phyloP scores from a whole-genome alignment of 495 filamentous ascomycete genomes.

The Xylona heveae region DNA sequence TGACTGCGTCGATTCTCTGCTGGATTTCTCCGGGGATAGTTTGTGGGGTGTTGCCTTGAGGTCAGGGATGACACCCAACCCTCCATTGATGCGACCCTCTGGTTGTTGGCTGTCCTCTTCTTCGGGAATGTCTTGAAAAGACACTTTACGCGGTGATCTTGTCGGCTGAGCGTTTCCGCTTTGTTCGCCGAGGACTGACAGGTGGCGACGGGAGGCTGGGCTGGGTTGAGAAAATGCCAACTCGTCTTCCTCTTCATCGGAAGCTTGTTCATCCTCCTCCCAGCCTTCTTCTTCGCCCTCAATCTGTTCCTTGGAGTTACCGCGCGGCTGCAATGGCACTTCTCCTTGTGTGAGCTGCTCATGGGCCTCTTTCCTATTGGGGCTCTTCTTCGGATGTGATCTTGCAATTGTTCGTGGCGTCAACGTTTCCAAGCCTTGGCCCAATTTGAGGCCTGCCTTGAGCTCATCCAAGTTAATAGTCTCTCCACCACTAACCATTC shows the following conservation, averaged over 20 bases:
- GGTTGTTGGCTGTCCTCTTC: constrained; percentile 1
- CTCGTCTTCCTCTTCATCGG: not conserved
- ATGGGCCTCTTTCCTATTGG: not conserved
- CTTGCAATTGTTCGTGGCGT: constrained; percentile 8
- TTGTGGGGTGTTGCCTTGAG: too few species aligned
- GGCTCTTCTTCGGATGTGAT: not conserved
- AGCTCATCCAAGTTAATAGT: constrained; percentile 70
- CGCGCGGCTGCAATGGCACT: not conserved
- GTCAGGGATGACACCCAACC: not conserved
- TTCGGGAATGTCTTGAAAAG: not conserved
- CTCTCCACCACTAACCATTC: constrained; percentile 58
- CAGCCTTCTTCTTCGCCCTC: not conserved
- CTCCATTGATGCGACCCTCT: not conserved
- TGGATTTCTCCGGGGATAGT: not conserved
- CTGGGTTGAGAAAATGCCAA: too few species aligned
- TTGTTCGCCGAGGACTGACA: not conserved
- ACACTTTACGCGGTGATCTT: not conserved
- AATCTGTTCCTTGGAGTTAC: not conserved
- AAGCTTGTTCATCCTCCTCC: not conserved
- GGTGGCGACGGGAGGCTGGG: constrained; percentile 1
- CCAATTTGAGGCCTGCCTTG: constrained; percentile 56
- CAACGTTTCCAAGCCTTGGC: too few species aligned
- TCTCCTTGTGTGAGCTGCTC: not conserved
- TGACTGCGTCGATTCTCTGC: not conserved
- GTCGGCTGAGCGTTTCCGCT: not conserved